Evolutionary conservation across 164 flowering plant species (phyloP), one percentile per base, ranked within the genome.

Genomic region (Kalanchoe fedtschenkoi): DNA sequence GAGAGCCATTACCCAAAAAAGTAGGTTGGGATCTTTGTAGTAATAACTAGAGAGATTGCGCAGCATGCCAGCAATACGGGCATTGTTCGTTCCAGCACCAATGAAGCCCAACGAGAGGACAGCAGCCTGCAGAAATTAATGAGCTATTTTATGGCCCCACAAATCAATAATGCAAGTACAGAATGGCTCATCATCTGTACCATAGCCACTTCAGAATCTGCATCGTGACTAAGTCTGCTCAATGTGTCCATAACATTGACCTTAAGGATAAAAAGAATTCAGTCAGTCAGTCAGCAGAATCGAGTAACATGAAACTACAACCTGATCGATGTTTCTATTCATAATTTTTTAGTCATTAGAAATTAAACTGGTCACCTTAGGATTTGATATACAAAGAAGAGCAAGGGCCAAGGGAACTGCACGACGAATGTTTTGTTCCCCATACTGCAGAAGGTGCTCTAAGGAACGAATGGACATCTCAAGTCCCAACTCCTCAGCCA

Each of bases 1-100:
- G 26, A 62, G 61, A 46, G 71, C 33, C 75, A 63, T 68, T 85
- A 93, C 99, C 74, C 93, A 81, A 72, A 91, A 95, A 5, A 95
- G 86, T 58, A 88, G 95, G 77, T 80, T 86, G 60, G 97, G 90
- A 69, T 89, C 97, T 78, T 89, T 91, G 82, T 84, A 91, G 74
- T 95, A 91, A 71, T 95, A 95, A 70, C 96, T 91, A 6, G 99
- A 95, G 60, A 95, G 91, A 60, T 89, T 91, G 28, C 99, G 93
- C 65, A 95, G 97, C 96, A 95, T 89, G 74, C 95, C 96, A 67
- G 99, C 99, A 42, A 95, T 84, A 58, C 97, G 78, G 35, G 96
- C 99, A 82, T 95, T 95, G 72, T 95, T 95, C 56, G 99, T 95
- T 43, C 99, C 99, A 8, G 99, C 93, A 68, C 99, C 97, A 26